Evolutionary conservation across 495 filamentous ascomycete genomes (phyloP), one percentile per base, ranked within the genome.

Genomic region (Neurospora africana): DNA sequence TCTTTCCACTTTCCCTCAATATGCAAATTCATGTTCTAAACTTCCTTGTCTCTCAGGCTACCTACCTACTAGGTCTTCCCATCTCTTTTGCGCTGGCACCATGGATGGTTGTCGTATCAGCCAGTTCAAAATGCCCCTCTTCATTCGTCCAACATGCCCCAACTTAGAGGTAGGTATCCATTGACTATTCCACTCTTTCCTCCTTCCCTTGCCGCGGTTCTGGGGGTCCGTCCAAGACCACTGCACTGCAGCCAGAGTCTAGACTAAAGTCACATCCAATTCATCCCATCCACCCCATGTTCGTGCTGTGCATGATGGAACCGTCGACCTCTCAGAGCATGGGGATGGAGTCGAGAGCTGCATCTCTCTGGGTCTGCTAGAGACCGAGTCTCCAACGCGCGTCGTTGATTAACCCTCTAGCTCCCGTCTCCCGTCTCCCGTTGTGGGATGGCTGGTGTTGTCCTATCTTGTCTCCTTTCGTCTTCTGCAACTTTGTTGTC

Each of bases 401-500:
- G 47, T 58, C 27, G 53, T 65, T 15, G 53, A 33, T 65, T 30
- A 13, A 13, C 53, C 53, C 53, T 65, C 53, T 65, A 65, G 53
- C 53, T 65, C 53, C 53, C 53, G 53, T 65, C 53, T 65, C 53
- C 53, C 53, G 53, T 65, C 53, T 65, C 53, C 53, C 53, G 35
- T 43, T 43, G 37, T 72, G 71, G 71, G 37, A 68, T 61, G 53
- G 69, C 61, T 68, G 71, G 71, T 69, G 72, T 70, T 9, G 61
- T 69, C 41, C 30, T 74, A 68, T 74, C 72, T 69, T 74, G 69
- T 58, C 38, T 71, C 47, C 72, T 74, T 76, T 68, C 53, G 68
- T 72, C 71, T 23, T 70, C 27, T 70, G 39, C 43, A 44, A 17
- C 41, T 11, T 21, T n/a, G 19, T 70, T 53, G 39, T 47, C 44